phyloP scores from a whole-genome alignment of 2,329 filamentous ascomycete species.

The Arthroderma sp. region DNA sequence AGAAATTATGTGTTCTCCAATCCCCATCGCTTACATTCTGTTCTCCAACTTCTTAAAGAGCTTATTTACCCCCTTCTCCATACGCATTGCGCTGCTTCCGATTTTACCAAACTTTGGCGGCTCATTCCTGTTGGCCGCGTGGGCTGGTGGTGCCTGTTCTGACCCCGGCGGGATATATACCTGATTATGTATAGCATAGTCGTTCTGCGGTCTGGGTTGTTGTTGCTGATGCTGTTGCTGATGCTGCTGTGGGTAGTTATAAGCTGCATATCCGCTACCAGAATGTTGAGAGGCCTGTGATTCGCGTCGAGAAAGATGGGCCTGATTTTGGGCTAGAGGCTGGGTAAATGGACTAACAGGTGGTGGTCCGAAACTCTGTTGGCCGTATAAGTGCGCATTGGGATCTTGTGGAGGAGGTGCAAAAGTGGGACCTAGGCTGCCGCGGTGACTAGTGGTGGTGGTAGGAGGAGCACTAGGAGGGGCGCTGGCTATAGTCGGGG shows the following conservation, averaged over 20 bases:
- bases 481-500: conserved; percentile 6
- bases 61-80: conserved; percentile 26
- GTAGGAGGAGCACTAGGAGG: conserved; percentile 11
- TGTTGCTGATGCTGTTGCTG: conserved; percentile 18
- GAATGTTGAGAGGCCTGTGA: conserved; percentile 15
- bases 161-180: conserved; percentile 36
- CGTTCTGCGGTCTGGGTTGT: conserved; percentile 17
- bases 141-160: conserved; percentile 18
- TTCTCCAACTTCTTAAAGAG: conserved; percentile 30
- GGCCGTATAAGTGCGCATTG: conserved; percentile 27
- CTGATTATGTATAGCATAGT: conserved; percentile 36
- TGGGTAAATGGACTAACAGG: conserved; percentile 6
- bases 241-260: conserved; percentile 30
- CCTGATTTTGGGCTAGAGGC: conserved; percentile 8
- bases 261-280: conserved; percentile 32
- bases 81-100: conserved; percentile 20
- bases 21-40: conserved; percentile 10
- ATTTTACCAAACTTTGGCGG: conserved; percentile 9
- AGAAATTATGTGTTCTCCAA: not conserved
- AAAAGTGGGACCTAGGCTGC: conserved; percentile 19
- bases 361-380: conserved; percentile 18
- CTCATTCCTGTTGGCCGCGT: not conserved
- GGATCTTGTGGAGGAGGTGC: conserved; percentile 25
- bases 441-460: conserved; percentile 12
- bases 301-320: conserved; percentile 13